phyloP scores from a whole-genome alignment of 2,329 filamentous ascomycete genomes.

The Dothistroma septosporum region DNA sequence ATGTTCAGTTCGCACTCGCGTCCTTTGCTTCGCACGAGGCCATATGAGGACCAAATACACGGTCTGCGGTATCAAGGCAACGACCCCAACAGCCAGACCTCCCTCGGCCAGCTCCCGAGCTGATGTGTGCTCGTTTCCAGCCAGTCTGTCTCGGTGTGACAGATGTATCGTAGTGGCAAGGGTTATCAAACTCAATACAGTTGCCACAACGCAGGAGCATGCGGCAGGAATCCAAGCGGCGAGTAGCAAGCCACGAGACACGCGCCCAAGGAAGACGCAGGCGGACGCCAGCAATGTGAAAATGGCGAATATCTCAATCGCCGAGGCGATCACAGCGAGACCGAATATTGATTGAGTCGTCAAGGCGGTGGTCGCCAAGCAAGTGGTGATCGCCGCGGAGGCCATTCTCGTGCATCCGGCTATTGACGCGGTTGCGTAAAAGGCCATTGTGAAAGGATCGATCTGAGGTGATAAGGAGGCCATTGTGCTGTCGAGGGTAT shows the following conservation, averaged over 20 bases:
- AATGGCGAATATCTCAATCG: constrained; percentile 23
- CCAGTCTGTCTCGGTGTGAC: background rate
- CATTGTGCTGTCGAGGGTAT: constrained; percentile 11
- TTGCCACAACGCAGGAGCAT: constrained; percentile 11
- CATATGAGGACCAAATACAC: constrained; percentile 27
- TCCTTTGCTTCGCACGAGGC: constrained; percentile 6
- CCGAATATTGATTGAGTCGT: constrained; percentile 9
- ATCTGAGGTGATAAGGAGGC: constrained; percentile 14
- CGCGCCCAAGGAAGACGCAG: constrained; percentile 17
- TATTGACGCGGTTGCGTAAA: constrained; percentile 16
- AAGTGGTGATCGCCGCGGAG: constrained; percentile 19
- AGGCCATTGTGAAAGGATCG: constrained; percentile 17
- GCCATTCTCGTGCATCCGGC: constrained; percentile 19
- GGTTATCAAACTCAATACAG: constrained; percentile 15
- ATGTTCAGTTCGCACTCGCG: background rate
- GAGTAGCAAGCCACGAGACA: constrained; percentile 12
- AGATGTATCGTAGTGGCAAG: constrained; percentile 8
- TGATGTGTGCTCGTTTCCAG: background rate
- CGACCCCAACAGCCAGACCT: constrained; percentile 27
- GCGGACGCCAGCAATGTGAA: constrained; percentile 16
- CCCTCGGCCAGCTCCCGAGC: constrained; percentile 19
- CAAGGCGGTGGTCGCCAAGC: constrained; percentile 18
- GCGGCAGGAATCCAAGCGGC: constrained; percentile 14
- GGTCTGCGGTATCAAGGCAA: constrained; percentile 25
- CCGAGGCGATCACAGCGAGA: constrained; percentile 20